Conservation (phyloP, 1,284 basidiomycete genomes). For the Xanthoconium separans region DNA sequence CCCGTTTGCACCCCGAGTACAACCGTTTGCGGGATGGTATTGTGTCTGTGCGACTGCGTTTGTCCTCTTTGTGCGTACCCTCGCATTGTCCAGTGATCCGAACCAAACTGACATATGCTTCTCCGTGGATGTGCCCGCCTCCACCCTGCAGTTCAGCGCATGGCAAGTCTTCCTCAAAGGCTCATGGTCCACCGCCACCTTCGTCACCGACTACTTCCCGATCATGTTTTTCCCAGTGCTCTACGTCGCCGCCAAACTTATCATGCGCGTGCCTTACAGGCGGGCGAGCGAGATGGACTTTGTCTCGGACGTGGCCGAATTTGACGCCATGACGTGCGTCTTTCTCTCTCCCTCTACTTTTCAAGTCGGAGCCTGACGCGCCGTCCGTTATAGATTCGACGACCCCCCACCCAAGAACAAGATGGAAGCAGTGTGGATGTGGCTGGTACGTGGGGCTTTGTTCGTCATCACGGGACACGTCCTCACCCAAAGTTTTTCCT, state of each 20-base stretch:
- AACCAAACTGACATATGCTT: not conserved
- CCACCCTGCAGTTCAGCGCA: constrained; percentile 36
- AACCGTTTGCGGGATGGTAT: constrained; percentile 52
- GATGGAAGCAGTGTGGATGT: constrained; percentile 27
- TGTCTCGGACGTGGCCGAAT: constrained; percentile 47
- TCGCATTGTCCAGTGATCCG: not conserved
- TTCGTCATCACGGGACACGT: not conserved
- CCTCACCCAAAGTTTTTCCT: not conserved
- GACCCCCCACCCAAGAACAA: constrained; percentile 31
- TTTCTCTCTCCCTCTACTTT: no score
- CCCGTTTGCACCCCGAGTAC: constrained; percentile 45
- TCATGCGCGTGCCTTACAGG: constrained; percentile 38
- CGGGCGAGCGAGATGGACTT: constrained; percentile 58
- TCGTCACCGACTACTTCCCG: constrained; percentile 59
- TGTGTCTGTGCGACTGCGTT: constrained; percentile 36
- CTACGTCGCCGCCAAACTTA: constrained; percentile 46
- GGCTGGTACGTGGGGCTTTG: constrained; percentile 20
- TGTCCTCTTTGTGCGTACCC: constrained; percentile 39
- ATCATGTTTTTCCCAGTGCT: constrained; percentile 59
- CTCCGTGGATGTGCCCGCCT: no score
- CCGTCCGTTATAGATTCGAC: constrained; percentile 14
- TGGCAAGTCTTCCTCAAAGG: constrained; percentile 45
- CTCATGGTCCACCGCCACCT: constrained; percentile 36
- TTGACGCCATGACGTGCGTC: constrained; percentile 46
- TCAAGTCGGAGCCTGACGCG: no score